phyloP scores from a whole-genome alignment of 2,329 filamentous ascomycete species.

The Colletotrichum tamarilloi region DNA sequence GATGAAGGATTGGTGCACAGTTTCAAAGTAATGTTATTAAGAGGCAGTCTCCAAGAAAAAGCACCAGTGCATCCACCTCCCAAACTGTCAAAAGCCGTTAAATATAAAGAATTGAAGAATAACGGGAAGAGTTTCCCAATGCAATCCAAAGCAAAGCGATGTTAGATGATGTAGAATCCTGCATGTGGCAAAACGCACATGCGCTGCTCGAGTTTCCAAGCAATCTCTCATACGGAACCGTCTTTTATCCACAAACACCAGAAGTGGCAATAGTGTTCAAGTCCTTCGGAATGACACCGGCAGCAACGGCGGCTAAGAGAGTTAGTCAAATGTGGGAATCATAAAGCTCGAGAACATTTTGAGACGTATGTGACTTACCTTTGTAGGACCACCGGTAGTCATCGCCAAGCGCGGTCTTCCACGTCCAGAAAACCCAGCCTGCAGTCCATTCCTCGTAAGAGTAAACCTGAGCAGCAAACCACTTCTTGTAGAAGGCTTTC shows the following conservation, averaged over 20 bases:
- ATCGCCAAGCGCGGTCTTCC: constrained; percentile 58
- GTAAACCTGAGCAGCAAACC: constrained; percentile 67
- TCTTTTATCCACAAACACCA: constrained; percentile 14
- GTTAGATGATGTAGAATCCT: no score
- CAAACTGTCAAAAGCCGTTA: no score
- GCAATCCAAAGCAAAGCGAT: no score
- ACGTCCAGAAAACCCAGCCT: constrained; percentile 71
- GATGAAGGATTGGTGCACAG: no score
- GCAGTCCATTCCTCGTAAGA: constrained; percentile 62
- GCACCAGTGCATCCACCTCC: no score
- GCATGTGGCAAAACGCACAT: no score
- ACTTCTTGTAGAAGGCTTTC: constrained; percentile 63
- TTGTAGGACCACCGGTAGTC: constrained; percentile 43
- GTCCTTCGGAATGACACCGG: constrained; percentile 21
- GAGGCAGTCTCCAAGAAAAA: no score
- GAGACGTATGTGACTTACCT: constrained; percentile 7
- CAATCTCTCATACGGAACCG: no score
- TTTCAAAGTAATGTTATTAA: no score
- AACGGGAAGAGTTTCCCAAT: no score
- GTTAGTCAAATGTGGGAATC: background rate
- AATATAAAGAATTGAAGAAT: no score
- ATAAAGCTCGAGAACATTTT: background rate
- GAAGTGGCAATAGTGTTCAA: constrained; percentile 27
- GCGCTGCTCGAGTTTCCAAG: no score
- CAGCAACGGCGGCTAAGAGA: constrained; percentile 23